A percentile compares a stretch with the other conserved stretches of the same genome.
phyloP scores from a whole-genome alignment of 495 filamentous ascomycete species.

The Hypoxylon fuscum region DNA sequence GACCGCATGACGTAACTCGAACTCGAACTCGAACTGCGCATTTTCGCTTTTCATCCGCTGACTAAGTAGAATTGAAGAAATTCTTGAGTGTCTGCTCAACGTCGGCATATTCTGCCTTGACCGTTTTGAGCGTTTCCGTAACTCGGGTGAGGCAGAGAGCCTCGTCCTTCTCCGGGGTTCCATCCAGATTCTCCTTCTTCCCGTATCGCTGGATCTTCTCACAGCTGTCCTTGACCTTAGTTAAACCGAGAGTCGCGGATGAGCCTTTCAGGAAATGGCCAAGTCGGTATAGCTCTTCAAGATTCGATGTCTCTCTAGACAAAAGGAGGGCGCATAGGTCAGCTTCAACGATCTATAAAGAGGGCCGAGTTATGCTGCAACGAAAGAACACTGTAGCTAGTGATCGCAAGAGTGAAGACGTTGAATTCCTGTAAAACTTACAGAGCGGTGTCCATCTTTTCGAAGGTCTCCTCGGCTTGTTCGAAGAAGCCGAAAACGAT shows the following conservation, averaged over 20 bases:
- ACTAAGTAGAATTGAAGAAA: slow-evolving; percentile 67
- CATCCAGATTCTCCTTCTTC: slow-evolving; percentile 77
- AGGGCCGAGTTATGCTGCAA: neutral
- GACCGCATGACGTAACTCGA: slow-evolving; percentile 27
- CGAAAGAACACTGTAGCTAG: slow-evolving; percentile 14
- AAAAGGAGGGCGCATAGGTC: slow-evolving; percentile 8
- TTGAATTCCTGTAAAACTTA: slow-evolving; percentile 57
- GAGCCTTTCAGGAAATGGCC: slow-evolving; percentile 98
- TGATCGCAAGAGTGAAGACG: slow-evolving; percentile 3
- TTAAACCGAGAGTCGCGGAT: slow-evolving; percentile 93
- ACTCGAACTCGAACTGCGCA: slow-evolving; percentile 19
- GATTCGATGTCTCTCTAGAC: slow-evolving; percentile 68
- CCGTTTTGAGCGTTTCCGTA: slow-evolving; percentile 70
- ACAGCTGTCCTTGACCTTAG: slow-evolving; percentile 90
- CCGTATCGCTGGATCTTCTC: slow-evolving; percentile 97
- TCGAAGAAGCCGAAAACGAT: slow-evolving; percentile 95
- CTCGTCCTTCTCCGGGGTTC: slow-evolving; percentile 70
- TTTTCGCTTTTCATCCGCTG: slow-evolving; percentile 11
- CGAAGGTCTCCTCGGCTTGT: slow-evolving; percentile 86
- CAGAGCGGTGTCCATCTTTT: slow-evolving; percentile 83
- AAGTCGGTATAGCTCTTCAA: slow-evolving; percentile 77
- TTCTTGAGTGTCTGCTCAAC: slow-evolving; percentile 74
- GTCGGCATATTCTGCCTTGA: slow-evolving; percentile 80
- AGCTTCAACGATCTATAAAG: slow-evolving; percentile 17
- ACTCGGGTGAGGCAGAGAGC: slow-evolving; percentile 73